Evolutionary conservation across 2,329 filamentous ascomycete genomes (phyloP), one percentile per base, ranked within the genome.

Genomic region (Fusarium anguioides): DNA sequence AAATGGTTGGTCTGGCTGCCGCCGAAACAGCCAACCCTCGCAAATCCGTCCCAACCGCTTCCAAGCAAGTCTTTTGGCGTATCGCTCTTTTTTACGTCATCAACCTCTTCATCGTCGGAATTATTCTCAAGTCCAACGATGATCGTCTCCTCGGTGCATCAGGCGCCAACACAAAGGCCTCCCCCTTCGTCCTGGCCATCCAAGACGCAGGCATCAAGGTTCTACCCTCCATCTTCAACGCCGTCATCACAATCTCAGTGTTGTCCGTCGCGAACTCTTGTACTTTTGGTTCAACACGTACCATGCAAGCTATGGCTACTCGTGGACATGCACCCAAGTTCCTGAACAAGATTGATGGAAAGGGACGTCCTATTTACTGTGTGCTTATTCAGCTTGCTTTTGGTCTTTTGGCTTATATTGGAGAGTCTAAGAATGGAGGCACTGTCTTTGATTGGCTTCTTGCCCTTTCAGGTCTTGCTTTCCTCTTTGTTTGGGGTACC

Each of bases 41-140:
- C 48, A 92, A 95, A 75, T 91, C 91, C 2, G 84, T 97, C 1
- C 94, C 94, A 0, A 92, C 88, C 2, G 94, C 94, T 18, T 90
- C 95, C 74, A 97, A 96, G 81, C 94, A 97, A 76, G 93, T 97
- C 23, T 97, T 97, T 77, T 97, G 94, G 94, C 90, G 94, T 74
- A 97, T 97, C 73, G 88, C 89, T 9, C 84, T 96, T 60, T 97
- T 97, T 81, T 97, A 97, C 81, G 84, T 97, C 50, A 88, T 96
- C 24, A 92, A 92, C 2, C 85, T 97, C 10, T 88, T 89, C 20
- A 82, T 97, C 3, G 88, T 97, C 48, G 93, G 95, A 24, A 84
- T 96, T 0, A 83, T 97, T 4, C 92, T 97, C 0, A 91, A 90
- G 0, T 93, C 90, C 76, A 80, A 87, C 68, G 87, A 96, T 62